Evolutionary conservation across 345 rosid genomes (phyloP).

Genomic region (Syzygium grande): DNA sequence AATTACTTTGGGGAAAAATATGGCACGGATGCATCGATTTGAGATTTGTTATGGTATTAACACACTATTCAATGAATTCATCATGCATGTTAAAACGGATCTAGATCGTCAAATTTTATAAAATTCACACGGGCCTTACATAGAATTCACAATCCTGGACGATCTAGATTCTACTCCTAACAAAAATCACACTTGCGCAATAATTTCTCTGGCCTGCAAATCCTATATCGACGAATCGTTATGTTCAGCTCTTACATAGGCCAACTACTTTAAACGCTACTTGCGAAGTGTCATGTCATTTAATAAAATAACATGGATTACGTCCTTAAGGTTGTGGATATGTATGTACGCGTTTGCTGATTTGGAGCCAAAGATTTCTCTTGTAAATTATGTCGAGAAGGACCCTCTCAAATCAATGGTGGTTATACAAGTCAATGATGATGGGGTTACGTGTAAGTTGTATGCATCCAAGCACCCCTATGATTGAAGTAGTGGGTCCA

Average conservation of each 20-base stretch:
- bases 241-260: no score
- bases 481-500: neutral
- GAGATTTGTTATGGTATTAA: neutral
- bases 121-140: neutral
- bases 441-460: neutral
- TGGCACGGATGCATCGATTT: neutral
- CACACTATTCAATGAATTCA: neutral
- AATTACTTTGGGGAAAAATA: neutral
- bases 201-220: neutral
- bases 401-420: neutral
- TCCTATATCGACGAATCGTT: neutral
- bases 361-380: neutral
- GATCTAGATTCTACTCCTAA: neutral
- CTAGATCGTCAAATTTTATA: neutral
- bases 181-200: neutral
- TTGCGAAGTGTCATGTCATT: no score
- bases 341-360: neutral
- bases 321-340: neutral
- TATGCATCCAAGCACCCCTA: neutral
- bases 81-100: neutral
- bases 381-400: neutral
- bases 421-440: neutral
- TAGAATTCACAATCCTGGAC: neutral
- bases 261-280: neutral
- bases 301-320: neutral